phyloP scores from a whole-genome alignment of 2,329 filamentous ascomycete species.

The Scleromitrula shiraiana region DNA sequence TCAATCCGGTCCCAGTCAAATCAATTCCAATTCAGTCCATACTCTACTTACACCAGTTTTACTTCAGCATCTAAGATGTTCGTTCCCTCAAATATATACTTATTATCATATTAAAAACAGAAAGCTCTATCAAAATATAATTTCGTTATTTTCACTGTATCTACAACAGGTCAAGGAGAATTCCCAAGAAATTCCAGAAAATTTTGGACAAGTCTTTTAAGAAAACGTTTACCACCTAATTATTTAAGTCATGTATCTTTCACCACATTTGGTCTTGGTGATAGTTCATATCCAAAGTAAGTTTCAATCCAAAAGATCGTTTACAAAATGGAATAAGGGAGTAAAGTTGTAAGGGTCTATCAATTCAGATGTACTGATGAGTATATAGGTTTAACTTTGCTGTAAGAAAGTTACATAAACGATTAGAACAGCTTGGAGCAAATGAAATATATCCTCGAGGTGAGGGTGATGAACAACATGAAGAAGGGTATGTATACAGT shows the following conservation, averaged over 20 bases:
- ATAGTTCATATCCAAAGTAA: constrained; percentile 88
- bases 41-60: too few species aligned
- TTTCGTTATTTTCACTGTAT: constrained; percentile 72
- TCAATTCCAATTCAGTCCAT: too few species aligned
- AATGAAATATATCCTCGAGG: constrained; percentile 66
- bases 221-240: constrained; percentile 65
- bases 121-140: constrained; percentile 42
- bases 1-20: too few species aligned
- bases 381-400: constrained; percentile 80
- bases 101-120: constrained; percentile 30
- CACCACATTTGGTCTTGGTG: constrained; percentile 83
- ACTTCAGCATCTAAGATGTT: too few species aligned
- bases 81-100: constrained; percentile 19
- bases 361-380: background rate
- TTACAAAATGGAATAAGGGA: background rate
- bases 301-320: constrained; percentile 20
- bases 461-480: constrained; percentile 89
- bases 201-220: constrained; percentile 80
- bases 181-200: constrained; percentile 72
- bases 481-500: constrained; percentile 63
- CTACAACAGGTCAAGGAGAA: constrained; percentile 92
- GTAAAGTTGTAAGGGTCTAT: too few species aligned
- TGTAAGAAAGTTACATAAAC: constrained; percentile 76
- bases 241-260: constrained; percentile 65
- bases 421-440: constrained; percentile 77